Conservation (phyloP, 352 stramenopile genomes). For the Pythium vanterpoolii region DNA sequence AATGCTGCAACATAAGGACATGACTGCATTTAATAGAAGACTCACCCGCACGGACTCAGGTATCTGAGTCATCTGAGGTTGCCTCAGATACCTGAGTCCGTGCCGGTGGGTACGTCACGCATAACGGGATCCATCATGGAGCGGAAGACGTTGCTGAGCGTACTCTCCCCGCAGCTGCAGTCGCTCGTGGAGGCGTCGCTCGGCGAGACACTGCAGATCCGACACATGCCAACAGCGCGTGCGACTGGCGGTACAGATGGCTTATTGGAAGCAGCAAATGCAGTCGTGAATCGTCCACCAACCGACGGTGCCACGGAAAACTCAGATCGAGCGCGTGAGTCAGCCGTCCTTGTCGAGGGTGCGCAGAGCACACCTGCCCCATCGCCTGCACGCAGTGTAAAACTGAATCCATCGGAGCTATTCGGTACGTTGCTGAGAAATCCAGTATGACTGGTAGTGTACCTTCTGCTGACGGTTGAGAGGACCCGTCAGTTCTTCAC, state of each 20-base stretch:
- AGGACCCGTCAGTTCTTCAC: conserved; percentile 33
- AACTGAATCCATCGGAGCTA: conserved; percentile 57
- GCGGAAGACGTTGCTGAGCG: conserved; percentile 39
- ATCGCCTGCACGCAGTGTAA: not conserved
- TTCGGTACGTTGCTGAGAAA: conserved; percentile 33
- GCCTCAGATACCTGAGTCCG: not conserved
- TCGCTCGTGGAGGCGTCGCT: conserved; percentile 61
- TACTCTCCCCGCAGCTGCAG: conserved; percentile 62
- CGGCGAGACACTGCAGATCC: conserved; percentile 31
- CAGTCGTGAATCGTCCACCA: not conserved
- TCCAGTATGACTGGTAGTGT: too few relatives aligned
- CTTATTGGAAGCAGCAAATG: not conserved
- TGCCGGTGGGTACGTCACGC: not conserved
- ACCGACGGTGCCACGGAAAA: too few relatives aligned
- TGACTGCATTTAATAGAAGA: conserved; percentile 1
- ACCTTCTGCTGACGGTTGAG: not conserved
- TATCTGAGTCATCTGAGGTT: conserved; percentile 7
- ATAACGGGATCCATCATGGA: conserved; percentile 10
- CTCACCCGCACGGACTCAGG: too few relatives aligned
- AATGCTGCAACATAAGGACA: conserved; percentile 18
- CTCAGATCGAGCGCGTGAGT: too few relatives aligned
- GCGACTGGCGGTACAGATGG: not conserved
- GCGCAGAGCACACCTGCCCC: not conserved
- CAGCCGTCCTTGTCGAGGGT: not conserved
- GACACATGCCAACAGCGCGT: conserved; percentile 4